Evolutionary conservation across 1,284 basidiomycete genomes (phyloP), one percentile per base, ranked within the genome.

Genomic region (Malassezia dermatis): DNA sequence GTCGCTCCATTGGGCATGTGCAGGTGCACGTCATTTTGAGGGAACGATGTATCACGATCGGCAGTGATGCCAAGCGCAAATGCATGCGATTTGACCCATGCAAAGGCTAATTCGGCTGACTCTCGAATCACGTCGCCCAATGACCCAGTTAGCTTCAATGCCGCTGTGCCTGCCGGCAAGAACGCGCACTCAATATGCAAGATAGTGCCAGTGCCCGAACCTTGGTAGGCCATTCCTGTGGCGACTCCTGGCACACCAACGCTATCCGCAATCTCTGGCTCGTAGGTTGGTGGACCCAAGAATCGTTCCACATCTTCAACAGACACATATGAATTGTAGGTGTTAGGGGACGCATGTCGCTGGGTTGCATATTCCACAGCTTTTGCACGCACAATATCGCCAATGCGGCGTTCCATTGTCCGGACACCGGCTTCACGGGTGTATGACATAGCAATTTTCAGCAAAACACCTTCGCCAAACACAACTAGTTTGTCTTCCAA

Each of bases 371-470:
- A 93, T 66, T 94, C 85, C 30, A 74, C 71, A 8, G 71, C 70
- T 52, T 74, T 74, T 61, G 81, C 84, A 19, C 91, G 78, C 30
- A 87, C 86, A 17, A 95, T 82, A 17, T 84, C 82, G 8, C 87
- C 89, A 43, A 95, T 84, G 11, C 87, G 83, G 5, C 91, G 81
- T 71, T 95, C 90, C 11, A 95, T 80, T 26, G 83, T 84, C 27
- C 90, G 82, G n/a, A 95, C 90, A 27, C 91, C 90, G 0, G 90
- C 89, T 76, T 94, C 87, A 10, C 84, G 80, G 1, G 88, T 90
- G 69, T 89, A 90, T 24, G 81, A 78, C 12, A 83, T 86, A 28
- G 85, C 84, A 48, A 90, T 80, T 50, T 82, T 80, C 58, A 84
- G 76, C 31, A 91, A 73, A 0, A 85, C 83, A 2, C 82, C 80